A percentile compares a stretch with the other conserved stretches of the same genome.
Evolutionary conservation across 352 stramenopile genomes (phyloP).

Genomic region (Phytophthora pistaciae): DNA sequence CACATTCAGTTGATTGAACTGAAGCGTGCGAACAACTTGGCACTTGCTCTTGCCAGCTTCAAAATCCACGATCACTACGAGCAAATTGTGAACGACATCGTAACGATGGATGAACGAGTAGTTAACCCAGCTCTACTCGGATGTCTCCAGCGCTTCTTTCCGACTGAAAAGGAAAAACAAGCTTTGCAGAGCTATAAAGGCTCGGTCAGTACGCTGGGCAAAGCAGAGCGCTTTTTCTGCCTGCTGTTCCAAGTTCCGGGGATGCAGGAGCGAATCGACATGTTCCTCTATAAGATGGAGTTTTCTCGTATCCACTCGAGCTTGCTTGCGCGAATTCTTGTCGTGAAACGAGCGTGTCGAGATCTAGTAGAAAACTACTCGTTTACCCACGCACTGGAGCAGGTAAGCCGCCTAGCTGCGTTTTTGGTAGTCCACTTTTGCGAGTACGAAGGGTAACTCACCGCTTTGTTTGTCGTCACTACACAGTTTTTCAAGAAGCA

Average conservation of each 20-base stretch:
- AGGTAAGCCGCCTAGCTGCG: slow-evolving; percentile 32
- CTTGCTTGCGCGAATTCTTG: slow-evolving; percentile 54
- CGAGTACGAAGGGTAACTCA: not conserved
- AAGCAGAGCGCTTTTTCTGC: slow-evolving; percentile 80
- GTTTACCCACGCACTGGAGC: slow-evolving; percentile 60
- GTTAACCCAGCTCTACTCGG: slow-evolving; percentile 68
- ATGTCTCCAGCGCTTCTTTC: slow-evolving; percentile 83
- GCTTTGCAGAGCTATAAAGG: slow-evolving; percentile 56
- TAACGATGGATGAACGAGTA: slow-evolving; percentile 64
- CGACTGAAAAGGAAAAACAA: slow-evolving; percentile 68
- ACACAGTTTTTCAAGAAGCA: slow-evolving; percentile 60
- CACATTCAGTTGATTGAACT: slow-evolving; percentile 81
- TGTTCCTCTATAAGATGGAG: slow-evolving; percentile 83
- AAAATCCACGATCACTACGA: slow-evolving; percentile 80
- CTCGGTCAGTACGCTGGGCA: slow-evolving; percentile 57
- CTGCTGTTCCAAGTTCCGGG: slow-evolving; percentile 66
- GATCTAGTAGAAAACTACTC: slow-evolving; percentile 79
- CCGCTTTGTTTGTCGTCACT: slow-evolving; percentile 1
- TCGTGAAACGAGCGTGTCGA: slow-evolving; percentile 69
- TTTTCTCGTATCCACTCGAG: slow-evolving; percentile 55
- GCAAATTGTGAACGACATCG: slow-evolving; percentile 66
- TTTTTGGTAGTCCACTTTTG: not conserved
- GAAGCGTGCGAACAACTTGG: slow-evolving; percentile 85
- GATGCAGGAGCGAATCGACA: slow-evolving; percentile 73
- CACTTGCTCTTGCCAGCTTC: slow-evolving; percentile 78